Evolutionary conservation across 2,329 filamentous ascomycete species (phyloP).

Genomic region (Biscogniauxia mediterranea): DNA sequence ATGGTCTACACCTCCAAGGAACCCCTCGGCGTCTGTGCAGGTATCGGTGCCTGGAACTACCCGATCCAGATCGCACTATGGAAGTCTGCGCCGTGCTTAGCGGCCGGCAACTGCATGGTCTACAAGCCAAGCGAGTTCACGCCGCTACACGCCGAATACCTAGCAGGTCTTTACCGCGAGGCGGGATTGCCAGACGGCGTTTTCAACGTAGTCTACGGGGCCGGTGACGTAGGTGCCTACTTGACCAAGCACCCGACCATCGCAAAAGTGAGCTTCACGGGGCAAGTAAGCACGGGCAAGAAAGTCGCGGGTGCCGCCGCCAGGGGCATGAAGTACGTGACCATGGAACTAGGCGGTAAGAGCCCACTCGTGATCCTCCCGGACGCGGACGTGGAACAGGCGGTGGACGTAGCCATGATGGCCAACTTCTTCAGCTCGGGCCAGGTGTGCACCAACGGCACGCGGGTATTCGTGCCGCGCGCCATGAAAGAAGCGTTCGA

Average conservation of each 20-base stretch:
- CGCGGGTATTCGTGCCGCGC: conserved; percentile 76
- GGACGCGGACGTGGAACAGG: conserved; percentile 73
- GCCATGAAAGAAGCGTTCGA: conserved; percentile 68
- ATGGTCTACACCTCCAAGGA: conserved; percentile 84
- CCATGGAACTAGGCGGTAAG: conserved; percentile 90
- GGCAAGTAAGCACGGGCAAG: conserved; percentile 78
- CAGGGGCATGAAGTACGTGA: conserved; percentile 82
- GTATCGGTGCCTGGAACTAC: conserved; percentile 91
- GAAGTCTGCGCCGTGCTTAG: conserved; percentile 84
- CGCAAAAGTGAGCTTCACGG: conserved; percentile 87
- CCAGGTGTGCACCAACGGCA: conserved; percentile 92
- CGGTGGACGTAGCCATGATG: conserved; percentile 89
- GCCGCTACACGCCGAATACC: conserved; percentile 72
- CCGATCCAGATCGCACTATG: conserved; percentile 87
- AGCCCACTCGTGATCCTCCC: conserved; percentile 77
- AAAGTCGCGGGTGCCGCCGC: conserved; percentile 78
- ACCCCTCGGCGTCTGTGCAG: conserved; percentile 78
- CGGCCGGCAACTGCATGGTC: conserved; percentile 85
- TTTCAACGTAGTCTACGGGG: conserved; percentile 84
- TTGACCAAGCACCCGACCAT: conserved; percentile 70
- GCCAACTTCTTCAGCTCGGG: conserved; percentile 91
- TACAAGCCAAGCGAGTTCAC: conserved; percentile 91
- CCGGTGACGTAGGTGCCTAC: conserved; percentile 72
- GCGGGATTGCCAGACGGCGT: conserved; percentile 79
- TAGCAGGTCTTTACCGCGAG: conserved; percentile 74